Conservation (phyloP, 495 filamentous ascomycete species). For the Tetracladium marchalianum region DNA sequence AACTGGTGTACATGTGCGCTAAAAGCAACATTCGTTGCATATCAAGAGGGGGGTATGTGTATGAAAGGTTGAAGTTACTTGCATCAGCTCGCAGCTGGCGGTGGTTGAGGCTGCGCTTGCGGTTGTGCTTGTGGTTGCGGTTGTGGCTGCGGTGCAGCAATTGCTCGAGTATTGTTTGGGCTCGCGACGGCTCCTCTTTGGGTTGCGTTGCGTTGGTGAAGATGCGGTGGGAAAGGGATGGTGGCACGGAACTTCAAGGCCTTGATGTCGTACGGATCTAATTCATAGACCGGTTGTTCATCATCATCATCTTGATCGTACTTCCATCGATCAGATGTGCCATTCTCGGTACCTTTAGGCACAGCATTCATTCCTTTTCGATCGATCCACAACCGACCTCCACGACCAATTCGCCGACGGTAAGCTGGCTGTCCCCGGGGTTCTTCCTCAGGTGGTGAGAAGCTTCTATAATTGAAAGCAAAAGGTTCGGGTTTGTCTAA, state of each 20-base stretch:
- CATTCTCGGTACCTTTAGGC: conserved; percentile 33
- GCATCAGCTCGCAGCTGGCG: conserved; percentile 5
- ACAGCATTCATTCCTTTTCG: conserved; percentile 47
- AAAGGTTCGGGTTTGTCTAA: conserved; percentile 16
- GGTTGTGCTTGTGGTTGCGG: no score
- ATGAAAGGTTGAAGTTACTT: conserved; percentile 8
- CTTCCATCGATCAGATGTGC: conserved; percentile 64
- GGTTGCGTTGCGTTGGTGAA: conserved; percentile 11
- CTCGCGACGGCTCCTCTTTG: conserved; percentile 14
- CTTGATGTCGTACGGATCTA: conserved; percentile 60
- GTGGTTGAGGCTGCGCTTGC: conserved; percentile 24
- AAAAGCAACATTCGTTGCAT: not conserved
- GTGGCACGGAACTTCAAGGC: conserved; percentile 65
- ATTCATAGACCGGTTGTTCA: conserved; percentile 50
- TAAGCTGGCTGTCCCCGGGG: conserved; percentile 40
- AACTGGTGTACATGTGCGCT: conserved; percentile 9
- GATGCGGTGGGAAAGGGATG: conserved; percentile 40
- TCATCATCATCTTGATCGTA: conserved; percentile 73
- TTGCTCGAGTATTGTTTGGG: conserved; percentile 19
- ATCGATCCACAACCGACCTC: conserved; percentile 74
- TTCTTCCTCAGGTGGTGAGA: conserved; percentile 20
- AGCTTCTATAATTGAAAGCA: conserved; percentile 13
- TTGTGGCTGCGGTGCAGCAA: conserved; percentile 14
- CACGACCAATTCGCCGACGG: conserved; percentile 61
- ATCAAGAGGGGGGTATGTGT: not conserved